Percentiles rank a stretch among this genome's conserved stretches.
Evolutionary conservation across 129 eudicot species (phyloP).

Genomic region (Calendula officinalis): DNA sequence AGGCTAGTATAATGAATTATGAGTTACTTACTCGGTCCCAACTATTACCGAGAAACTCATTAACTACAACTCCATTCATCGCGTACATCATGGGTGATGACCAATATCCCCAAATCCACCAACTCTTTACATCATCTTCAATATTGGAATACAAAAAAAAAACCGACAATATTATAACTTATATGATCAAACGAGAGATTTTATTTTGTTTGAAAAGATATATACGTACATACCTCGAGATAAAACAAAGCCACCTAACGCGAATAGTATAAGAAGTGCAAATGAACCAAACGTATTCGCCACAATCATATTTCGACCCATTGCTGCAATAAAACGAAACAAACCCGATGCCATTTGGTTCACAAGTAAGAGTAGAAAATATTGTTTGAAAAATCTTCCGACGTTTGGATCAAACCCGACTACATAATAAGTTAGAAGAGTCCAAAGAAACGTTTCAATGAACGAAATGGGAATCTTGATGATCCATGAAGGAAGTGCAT

Average conservation of each 20-base stretch:
- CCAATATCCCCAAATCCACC: not conserved
- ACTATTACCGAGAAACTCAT: not conserved
- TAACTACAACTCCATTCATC: not conserved
- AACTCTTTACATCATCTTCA: not conserved
- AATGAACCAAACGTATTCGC: slow-evolving; percentile 67
- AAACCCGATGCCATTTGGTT: slow-evolving; percentile 63
- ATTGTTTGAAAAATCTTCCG: slow-evolving; percentile 55
- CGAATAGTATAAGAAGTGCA: slow-evolving; percentile 42
- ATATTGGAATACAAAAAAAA: no score
- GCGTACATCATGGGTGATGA: not conserved
- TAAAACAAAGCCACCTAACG: slow-evolving; percentile 61
- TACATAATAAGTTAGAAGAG: not conserved
- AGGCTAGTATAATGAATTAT: no score
- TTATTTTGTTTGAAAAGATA: no score
- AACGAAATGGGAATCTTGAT: not conserved
- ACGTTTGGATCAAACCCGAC: slow-evolving; percentile 5
- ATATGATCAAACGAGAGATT: not conserved
- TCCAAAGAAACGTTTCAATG: not conserved
- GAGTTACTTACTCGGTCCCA: not conserved
- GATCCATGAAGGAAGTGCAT: not conserved
- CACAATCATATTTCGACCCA: slow-evolving; percentile 56
- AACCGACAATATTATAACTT: not conserved
- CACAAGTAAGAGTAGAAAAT: slow-evolving; percentile 37
- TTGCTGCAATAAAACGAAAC: slow-evolving; percentile 55
- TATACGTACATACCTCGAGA: slow-evolving; percentile 27